phyloP scores from a whole-genome alignment of 441 rosid genomes.

The Hypseocharis bilobata region DNA sequence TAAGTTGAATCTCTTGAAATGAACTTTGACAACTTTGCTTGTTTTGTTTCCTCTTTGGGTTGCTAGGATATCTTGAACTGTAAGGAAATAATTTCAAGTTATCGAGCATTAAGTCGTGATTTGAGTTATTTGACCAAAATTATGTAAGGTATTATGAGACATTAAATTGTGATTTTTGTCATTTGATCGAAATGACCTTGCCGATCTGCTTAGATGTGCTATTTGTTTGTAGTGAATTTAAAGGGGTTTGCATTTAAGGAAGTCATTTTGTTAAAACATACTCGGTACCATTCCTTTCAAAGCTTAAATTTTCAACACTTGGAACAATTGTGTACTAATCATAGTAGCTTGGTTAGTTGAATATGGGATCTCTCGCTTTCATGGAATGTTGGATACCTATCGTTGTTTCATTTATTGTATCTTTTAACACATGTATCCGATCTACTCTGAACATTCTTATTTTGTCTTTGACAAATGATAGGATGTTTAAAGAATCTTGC shows the following conservation, averaged over 20 bases:
- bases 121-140: background rate
- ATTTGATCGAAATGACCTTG: background rate
- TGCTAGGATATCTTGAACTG: background rate
- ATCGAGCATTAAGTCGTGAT: too few species aligned
- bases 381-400: background rate
- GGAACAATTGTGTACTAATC: background rate
- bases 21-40: background rate
- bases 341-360: background rate
- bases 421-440: background rate
- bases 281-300: background rate
- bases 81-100: background rate
- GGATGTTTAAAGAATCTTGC: slow-evolving; percentile 32
- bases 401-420: background rate
- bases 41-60: background rate
- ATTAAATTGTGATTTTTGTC: background rate
- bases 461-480: background rate
- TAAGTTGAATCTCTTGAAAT: slow-evolving; percentile 19
- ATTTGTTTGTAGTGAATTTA: background rate
- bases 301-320: background rate
- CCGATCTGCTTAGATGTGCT: background rate
- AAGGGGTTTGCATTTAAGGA: background rate
- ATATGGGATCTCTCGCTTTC: background rate
- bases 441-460: background rate
- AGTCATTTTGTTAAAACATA: background rate
- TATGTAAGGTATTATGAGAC: background rate